A percentile compares a stretch with the other conserved stretches of the same genome.
These are phyloP conservation scores for Penicillium hordei DNA, from an alignment of 2,329 filamentous ascomycete species.

Conservation along the genomic window DNA sequence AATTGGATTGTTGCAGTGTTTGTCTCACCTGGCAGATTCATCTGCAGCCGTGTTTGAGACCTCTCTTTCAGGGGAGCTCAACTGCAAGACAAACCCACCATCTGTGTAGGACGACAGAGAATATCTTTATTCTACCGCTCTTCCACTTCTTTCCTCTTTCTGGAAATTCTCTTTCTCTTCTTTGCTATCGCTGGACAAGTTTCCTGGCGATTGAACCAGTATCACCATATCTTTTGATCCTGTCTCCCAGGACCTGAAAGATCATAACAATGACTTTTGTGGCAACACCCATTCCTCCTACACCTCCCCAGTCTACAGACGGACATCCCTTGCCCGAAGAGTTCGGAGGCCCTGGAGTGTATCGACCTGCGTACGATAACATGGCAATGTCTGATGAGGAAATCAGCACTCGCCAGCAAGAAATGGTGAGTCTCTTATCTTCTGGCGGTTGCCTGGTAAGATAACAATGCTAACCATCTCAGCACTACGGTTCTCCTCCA, in stretches of 20 bases:
- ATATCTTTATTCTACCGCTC: constrained; percentile 15
- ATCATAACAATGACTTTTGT: constrained; percentile 13
- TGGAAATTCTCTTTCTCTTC: constrained; percentile 14
- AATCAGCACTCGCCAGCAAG: constrained; percentile 6
- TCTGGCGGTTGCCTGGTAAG: background rate
- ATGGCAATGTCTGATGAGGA: constrained; percentile 7
- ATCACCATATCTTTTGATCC: constrained; percentile 5
- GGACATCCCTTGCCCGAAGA: constrained; percentile 22
- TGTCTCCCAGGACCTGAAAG: constrained; percentile 2
- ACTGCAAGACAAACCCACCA: constrained; percentile 13
- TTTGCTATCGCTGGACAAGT: constrained; percentile 9
- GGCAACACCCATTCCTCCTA: constrained; percentile 26
- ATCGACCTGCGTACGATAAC: constrained; percentile 15
- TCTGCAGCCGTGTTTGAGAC: constrained; percentile 21
- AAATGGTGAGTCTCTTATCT: constrained; percentile 22
- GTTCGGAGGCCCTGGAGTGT: constrained; percentile 15
- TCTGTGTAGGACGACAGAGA: constrained; percentile 16
- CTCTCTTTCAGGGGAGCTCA: constrained; percentile 14
- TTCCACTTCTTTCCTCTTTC: constrained; percentile 28
- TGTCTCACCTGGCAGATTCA: constrained; percentile 17
- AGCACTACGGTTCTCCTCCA: constrained; percentile 23
- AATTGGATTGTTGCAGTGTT: constrained; percentile 19
- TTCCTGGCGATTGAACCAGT: constrained; percentile 5
- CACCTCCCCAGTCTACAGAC: constrained; percentile 33
- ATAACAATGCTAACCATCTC: background rate